Base-by-base conservation (phyloP, 2,329 filamentous ascomycete genomes). In the Aureobasidium pullulans region DNA sequence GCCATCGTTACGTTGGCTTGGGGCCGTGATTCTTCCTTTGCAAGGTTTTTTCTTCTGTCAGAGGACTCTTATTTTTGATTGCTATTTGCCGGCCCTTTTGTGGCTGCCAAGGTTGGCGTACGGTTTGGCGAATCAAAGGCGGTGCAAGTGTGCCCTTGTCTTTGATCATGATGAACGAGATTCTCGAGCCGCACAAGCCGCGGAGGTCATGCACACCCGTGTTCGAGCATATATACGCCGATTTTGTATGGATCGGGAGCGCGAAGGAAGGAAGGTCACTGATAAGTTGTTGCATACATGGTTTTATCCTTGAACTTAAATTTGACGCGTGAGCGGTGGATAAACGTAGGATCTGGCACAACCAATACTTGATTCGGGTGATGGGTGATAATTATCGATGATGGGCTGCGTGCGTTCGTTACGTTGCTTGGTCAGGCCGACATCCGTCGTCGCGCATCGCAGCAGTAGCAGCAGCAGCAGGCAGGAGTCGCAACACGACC, bases 71-170 rank as follows among this genome's bases (percentile, higher is more conserved):
- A 10, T 44, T 43, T 54, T 56, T 56, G 43, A 57, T 57, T 57
- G 43, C 39, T n/a, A 57, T 57, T 40, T 57, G 54, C 54, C 54
- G 54, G 54, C 42, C 54, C 54, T 57, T 57, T 57, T 57, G 34
- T 48, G 42, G 54, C 40, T 57, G 54, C 54, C 54, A 57, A 57
- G 54, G 32, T 57, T 57, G 43, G 32, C 34, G 23, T 57, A 28
- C 31, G 42, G 42, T 16, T 48, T 57, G 43, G 19, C 54, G 54
- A 57, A 57, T 57, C 34, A 57, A 36, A 47, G 42, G 34, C 28
- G n/a, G 34, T 47, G 34, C 54, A 48, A 31, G 40, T 40, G 50
- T 44, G 39, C 52, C 54, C 43, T 48, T 57, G 54, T 47, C 40
- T 57, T 48, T 48, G 54, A 57, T 54, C 50, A 54, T 47, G 43